Base-by-base conservation (phyloP, 306 rosid species). In the Vachellia collinsii region DNA sequence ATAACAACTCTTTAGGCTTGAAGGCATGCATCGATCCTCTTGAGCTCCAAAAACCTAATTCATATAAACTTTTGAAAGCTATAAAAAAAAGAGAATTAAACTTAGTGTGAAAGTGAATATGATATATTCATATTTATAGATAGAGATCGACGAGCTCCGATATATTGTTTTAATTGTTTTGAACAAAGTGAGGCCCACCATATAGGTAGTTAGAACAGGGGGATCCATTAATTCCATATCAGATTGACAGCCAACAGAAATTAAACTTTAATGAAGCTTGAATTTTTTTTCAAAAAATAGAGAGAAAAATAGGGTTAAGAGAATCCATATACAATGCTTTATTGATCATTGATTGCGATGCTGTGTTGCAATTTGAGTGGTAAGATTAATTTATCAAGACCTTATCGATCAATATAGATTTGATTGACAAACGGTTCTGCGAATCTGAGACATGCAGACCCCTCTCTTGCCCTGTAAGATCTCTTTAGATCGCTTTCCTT, bases 391-490 rank as follows among this genome's bases (percentile, higher is more conserved):
- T 84, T 78, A 51, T 66, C 66, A 80, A 70, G 77, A 68, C 72
- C 61, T 59, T 74, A 80, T 82, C 48, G 34, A 44, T 44, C 78
- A 71, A 62, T 82, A 86, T 83, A 77, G 72, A 61, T 77, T 41
- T 79, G 85, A 88, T 82, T 75, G 91, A 92, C 78, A 82, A 78
- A 77, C 43, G 88, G 90, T 84, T 85, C 88, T 74, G 63, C 83
- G 37, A 85, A 81, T 81, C 73, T 64, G 75, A 87, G 80, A 88
- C 94, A 91, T 75, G 83, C 74, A 83, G 93, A 86, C 84, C 93
- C 89, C 82, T 63, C 84, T 29, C 34, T 76, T 54, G 25, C 58
- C 50, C 34, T 5, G 76, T 65, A 61, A 75, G 75, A 65, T 75
- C 74, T 77, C 59, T 85, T 81, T 61, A 63, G 11, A 76, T 48